Conservation (phyloP, 139 green algal species). For the Coelastrella sp. region DNA sequence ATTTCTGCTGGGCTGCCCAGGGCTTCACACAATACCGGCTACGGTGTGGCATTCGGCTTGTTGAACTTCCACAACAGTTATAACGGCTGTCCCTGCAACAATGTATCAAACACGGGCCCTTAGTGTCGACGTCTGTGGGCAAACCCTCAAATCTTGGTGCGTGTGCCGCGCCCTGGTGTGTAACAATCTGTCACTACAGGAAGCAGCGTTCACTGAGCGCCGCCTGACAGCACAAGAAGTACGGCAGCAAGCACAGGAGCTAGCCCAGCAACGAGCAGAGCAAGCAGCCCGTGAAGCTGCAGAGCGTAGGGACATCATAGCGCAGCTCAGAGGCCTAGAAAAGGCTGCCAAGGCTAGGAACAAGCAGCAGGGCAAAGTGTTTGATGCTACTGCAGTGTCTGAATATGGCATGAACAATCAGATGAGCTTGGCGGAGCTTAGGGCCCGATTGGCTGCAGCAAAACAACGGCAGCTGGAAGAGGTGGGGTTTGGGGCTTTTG, state of each 20-base stretch:
- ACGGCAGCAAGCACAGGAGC: conserved; percentile 52
- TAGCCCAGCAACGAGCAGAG: conserved; percentile 56
- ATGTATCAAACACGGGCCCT: no score
- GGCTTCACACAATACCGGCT: no score
- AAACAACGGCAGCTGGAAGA: conserved; percentile 61
- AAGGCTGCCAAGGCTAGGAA: conserved; percentile 42
- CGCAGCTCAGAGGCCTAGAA: conserved; percentile 76
- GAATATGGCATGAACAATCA: conserved; percentile 57
- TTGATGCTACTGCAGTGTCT: conserved; percentile 27
- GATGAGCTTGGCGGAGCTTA: conserved; percentile 82
- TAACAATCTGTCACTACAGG: conserved; percentile 6
- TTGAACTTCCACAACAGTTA: no score
- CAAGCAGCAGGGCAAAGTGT: background rate
- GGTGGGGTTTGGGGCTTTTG: conserved; percentile 36
- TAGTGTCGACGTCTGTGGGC: no score
- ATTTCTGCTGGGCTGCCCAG: no score
- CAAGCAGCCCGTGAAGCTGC: conserved; percentile 65
- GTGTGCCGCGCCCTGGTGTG: no score
- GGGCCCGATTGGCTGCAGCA: conserved; percentile 60
- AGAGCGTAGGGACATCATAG: conserved; percentile 75
- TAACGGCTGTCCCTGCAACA: no score
- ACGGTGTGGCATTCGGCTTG: no score
- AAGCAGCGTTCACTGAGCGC: conserved; percentile 42
- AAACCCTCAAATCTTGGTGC: no score
- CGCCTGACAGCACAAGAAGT: conserved; percentile 55